phyloP scores from a whole-genome alignment of 257 asterid species.

The Verbena officinalis region DNA sequence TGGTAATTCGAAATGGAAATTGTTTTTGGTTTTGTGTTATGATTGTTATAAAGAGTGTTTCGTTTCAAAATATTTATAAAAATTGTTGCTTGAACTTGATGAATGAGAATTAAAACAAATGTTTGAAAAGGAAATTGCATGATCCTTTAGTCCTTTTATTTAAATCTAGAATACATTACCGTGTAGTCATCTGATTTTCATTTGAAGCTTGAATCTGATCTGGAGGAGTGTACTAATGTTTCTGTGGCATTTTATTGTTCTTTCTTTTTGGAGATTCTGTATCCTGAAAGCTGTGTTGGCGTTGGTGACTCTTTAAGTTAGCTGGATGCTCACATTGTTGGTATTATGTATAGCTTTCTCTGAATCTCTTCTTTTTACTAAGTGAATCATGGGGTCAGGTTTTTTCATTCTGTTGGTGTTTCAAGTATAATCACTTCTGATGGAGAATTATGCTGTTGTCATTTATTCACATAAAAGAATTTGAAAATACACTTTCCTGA shows the following conservation, averaged over 20 bases:
- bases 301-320: too few species aligned
- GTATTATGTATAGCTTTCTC: background rate
- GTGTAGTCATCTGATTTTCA: background rate
- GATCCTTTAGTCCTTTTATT: background rate
- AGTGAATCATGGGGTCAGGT: background rate
- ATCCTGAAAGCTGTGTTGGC: background rate
- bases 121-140: background rate
- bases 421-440: conserved; percentile 2
- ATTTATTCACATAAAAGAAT: background rate
- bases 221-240: background rate
- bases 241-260: background rate
- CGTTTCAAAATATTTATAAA: background rate
- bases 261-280: background rate
- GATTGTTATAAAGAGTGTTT: background rate
- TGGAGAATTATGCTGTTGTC: background rate
- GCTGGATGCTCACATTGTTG: background rate
- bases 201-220: background rate
- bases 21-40: background rate
- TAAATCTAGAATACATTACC: background rate
- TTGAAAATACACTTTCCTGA: background rate
- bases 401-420: background rate
- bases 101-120: background rate
- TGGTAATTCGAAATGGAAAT: background rate
- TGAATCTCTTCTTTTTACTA: background rate
- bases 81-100: conserved; percentile 1